phyloP scores from a whole-genome alignment of 805 yeast species.

The Jamesozyma jinghongensis region DNA sequence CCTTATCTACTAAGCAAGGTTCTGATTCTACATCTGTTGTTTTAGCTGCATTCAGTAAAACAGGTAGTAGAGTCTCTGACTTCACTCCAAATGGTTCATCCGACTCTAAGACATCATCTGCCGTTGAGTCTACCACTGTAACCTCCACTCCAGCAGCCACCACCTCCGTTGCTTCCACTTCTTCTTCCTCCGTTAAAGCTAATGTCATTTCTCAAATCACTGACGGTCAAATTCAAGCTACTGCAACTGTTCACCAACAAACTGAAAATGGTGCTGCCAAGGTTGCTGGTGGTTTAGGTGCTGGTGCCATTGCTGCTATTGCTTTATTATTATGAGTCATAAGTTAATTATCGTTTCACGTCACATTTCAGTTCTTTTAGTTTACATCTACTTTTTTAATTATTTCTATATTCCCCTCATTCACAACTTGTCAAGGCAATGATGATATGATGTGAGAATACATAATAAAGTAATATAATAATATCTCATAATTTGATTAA shows the following conservation, averaged over 20 bases:
- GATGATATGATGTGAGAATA: too few relatives aligned
- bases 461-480: too few relatives aligned
- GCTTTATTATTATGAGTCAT: slow-evolving; percentile 24
- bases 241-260: slow-evolving; percentile 15
- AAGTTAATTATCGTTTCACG: too few relatives aligned
- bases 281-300: slow-evolving; percentile 16
- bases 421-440: too few relatives aligned
- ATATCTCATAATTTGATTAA: too few relatives aligned
- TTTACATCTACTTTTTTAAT: too few relatives aligned
- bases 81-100: background rate
- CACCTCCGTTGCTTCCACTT: slow-evolving; percentile 1
- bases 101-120: background rate
- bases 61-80: slow-evolving; percentile 1
- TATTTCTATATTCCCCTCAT: too few relatives aligned
- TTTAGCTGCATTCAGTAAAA: slow-evolving; percentile 6
- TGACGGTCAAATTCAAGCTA: slow-evolving; percentile 38
- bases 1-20: slow-evolving; percentile 19
- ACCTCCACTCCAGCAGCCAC: slow-evolving; percentile 9
- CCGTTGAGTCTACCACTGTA: slow-evolving; percentile 17
- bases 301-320: slow-evolving; percentile 24
- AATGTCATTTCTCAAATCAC: slow-evolving; percentile 32
- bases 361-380: too few relatives aligned
- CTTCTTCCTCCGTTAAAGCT: slow-evolving; percentile 22
- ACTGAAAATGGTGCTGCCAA: slow-evolving; percentile 23
- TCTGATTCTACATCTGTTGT: slow-evolving; percentile 4